These are phyloP conservation scores for Cercophora newfieldiana DNA, from an alignment of 495 filamentous ascomycete species.

Conservation along the genomic window DNA sequence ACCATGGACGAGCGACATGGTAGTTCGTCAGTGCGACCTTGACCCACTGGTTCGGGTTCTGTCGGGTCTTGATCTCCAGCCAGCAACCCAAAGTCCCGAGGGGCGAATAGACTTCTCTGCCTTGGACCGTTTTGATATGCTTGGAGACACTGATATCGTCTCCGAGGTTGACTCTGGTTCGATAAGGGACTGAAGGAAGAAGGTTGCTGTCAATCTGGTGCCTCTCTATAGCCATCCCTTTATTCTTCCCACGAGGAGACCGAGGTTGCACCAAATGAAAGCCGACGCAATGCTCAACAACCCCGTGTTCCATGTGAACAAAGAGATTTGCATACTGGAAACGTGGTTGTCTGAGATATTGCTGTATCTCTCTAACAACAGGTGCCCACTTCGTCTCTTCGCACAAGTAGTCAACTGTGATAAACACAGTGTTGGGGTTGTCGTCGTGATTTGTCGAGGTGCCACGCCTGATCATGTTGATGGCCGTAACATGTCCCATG, in stretches of 20 bases:
- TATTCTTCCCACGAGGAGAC: too few relatives aligned
- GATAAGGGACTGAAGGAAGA: background rate
- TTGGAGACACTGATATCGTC: background rate
- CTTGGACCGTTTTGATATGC: background rate
- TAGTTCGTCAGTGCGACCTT: constrained; percentile 3
- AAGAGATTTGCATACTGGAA: background rate
- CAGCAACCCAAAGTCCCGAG: constrained; percentile 5
- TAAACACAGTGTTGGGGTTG: constrained; percentile 5
- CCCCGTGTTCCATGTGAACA: constrained; percentile 4
- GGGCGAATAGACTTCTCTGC: background rate
- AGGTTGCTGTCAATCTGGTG: background rate
- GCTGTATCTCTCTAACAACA: background rate
- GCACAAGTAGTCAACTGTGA: background rate
- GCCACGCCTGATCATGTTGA: constrained; percentile 1
- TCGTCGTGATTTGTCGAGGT: background rate
- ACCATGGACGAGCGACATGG: constrained; percentile 2
- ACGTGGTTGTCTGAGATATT: background rate
- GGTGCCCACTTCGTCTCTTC: background rate
- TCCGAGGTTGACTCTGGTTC: background rate
- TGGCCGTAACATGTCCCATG: background rate
- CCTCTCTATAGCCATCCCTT: background rate
- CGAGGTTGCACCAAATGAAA: background rate
- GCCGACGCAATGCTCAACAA: background rate
- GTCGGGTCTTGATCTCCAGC: background rate
- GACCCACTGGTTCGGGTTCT: background rate